Percentiles rank a stretch among this genome's conserved stretches.
Evolutionary conservation across 768 basidiomycete genomes (phyloP).

Genomic region (Macrolepiota fuliginosa): DNA sequence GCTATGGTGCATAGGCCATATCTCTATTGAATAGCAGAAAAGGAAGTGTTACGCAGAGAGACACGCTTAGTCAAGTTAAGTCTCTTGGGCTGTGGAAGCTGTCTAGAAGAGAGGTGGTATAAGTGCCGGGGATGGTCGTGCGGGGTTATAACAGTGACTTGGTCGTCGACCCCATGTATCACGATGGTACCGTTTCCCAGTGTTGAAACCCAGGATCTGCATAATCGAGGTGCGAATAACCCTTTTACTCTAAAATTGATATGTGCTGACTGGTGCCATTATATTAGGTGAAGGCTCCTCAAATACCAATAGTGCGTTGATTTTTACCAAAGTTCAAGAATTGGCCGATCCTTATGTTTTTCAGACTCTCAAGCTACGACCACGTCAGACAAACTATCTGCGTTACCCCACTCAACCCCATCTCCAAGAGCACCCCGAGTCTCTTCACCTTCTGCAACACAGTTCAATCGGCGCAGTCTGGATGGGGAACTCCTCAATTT

Average conservation of each 20-base stretch:
- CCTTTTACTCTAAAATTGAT: too few species aligned
- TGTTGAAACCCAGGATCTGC: neutral
- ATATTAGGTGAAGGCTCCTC: neutral
- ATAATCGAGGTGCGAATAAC: neutral
- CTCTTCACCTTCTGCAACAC: neutral
- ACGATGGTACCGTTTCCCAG: neutral
- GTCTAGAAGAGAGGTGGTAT: neutral
- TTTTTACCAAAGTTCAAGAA: neutral
- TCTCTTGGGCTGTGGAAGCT: neutral
- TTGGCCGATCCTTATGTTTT: neutral
- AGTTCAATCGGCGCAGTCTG: neutral
- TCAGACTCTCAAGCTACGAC: neutral
- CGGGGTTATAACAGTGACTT: neutral
- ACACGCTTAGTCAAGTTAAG: neutral
- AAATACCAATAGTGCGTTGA: neutral
- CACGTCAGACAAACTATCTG: neutral
- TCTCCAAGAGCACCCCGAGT: neutral
- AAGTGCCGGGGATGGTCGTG: neutral
- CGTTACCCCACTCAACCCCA: neutral
- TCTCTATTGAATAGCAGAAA: neutral
- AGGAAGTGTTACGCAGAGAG: neutral
- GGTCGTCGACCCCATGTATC: neutral
- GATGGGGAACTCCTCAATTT: constrained; percentile 9
- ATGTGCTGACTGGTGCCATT: neutral
- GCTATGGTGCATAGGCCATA: neutral